Conservation (phyloP, 495 filamentous ascomycete species). For the Aspergillus asperescens region DNA sequence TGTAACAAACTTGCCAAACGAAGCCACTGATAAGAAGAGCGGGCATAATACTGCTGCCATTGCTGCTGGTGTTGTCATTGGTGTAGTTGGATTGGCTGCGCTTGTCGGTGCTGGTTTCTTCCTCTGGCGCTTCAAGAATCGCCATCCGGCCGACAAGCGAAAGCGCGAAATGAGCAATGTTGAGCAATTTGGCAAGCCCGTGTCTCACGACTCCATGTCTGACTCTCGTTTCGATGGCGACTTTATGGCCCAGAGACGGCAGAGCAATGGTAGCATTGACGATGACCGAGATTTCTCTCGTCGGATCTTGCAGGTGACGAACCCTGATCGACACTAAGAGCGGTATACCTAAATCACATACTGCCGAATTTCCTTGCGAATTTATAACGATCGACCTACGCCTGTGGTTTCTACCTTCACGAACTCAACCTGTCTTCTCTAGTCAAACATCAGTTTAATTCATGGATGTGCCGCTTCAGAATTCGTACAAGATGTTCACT, state of each 20-base stretch:
- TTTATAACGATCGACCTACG: conserved; percentile 7
- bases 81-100: conserved; percentile 63
- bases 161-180: conserved; percentile 69
- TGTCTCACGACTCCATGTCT: conserved; percentile 55
- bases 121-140: conserved; percentile 67
- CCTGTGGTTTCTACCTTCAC: conserved; percentile 7
- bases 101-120: conserved; percentile 66
- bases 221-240: conserved; percentile 87
- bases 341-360: neutral
- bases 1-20: conserved; percentile 17
- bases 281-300: conserved; percentile 97
- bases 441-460: conserved; percentile 8
- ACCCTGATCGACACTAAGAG: conserved; percentile 39
- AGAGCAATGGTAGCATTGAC: conserved; percentile 95
- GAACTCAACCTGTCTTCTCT: conserved; percentile 12
- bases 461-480: neutral
- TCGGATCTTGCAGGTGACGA: conserved; percentile 76
- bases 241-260: conserved; percentile 73
- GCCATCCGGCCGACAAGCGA: conserved; percentile 71
- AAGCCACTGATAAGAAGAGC: conserved; percentile 22
- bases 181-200: conserved; percentile 59
- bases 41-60: conserved; percentile 67
- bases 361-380: conserved; percentile 1
- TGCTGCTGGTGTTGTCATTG: conserved; percentile 83
- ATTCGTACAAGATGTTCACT: neutral